phyloP scores from a whole-genome alignment of 768 basidiomycete species.

The Coprinopsis marcescibilis region DNA sequence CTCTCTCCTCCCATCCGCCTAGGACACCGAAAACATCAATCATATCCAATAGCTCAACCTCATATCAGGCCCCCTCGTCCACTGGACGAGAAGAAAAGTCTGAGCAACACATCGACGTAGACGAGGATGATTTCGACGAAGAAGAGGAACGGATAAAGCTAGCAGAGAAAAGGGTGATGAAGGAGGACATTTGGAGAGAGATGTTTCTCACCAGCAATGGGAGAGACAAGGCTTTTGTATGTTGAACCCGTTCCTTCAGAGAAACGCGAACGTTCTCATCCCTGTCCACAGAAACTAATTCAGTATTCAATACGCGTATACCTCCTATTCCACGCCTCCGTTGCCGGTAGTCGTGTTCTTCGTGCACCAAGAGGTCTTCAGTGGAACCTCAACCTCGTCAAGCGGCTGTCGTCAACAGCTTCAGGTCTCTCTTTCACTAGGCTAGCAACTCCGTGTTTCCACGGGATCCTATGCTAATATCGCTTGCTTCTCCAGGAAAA shows the following conservation, averaged over 20 bases:
- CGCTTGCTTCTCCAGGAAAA: conserved; percentile 47
- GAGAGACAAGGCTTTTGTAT: conserved; percentile 80
- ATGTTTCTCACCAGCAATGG: conserved; percentile 73
- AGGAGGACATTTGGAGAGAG: conserved; percentile 76
- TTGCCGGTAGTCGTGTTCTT: conserved; percentile 42
- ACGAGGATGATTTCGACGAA: conserved; percentile 44
- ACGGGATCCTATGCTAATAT: conserved; percentile 5
- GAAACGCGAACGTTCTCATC: too few relatives aligned
- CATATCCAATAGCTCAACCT: conserved; percentile 30
- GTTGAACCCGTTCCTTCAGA: too few relatives aligned
- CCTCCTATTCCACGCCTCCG: conserved; percentile 59
- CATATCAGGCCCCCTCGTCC: conserved; percentile 38
- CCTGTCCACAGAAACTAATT: conserved; percentile 83
- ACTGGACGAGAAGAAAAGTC: conserved; percentile 38
- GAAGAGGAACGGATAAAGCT: conserved; percentile 40
- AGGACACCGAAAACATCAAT: conserved; percentile 64
- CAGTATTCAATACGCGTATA: conserved; percentile 79
- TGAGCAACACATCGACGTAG: conserved; percentile 27
- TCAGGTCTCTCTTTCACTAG: conserved; percentile 72
- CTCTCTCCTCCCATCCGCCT: conserved; percentile 72
- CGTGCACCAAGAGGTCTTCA: conserved; percentile 37
- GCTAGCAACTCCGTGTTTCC: conserved; percentile 39
- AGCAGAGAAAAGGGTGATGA: conserved; percentile 42
- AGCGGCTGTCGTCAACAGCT: conserved; percentile 55
- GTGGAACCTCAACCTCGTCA: conserved; percentile 54